Conservation (phyloP, 1,139 yeast species). For the Debaryomyces psychrophilus region DNA sequence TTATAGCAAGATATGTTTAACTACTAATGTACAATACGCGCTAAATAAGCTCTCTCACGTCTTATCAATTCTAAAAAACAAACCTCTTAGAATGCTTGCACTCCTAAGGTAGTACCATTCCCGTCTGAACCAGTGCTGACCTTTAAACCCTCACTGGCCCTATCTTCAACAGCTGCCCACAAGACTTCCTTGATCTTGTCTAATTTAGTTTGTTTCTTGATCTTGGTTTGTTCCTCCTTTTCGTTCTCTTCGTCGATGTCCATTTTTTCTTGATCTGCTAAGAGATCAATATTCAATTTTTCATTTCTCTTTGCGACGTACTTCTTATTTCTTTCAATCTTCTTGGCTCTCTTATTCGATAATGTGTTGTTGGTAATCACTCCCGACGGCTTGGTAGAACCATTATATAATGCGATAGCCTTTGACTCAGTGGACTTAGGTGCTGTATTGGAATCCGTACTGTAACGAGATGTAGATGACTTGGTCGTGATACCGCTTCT, state of each 20-base stretch:
- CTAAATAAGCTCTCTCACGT: constrained; percentile 3
- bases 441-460: constrained; percentile 32
- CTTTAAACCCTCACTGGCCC: constrained; percentile 43
- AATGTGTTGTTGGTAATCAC: constrained; percentile 60
- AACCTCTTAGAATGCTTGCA: constrained; percentile 50
- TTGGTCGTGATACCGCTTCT: constrained; percentile 47
- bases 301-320: constrained; percentile 62
- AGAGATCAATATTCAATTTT: constrained; percentile 50
- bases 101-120: constrained; percentile 85
- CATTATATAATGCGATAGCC: constrained; percentile 65
- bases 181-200: constrained; percentile 64
- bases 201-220: constrained; percentile 28
- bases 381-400: constrained; percentile 39
- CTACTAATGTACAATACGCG: constrained; percentile 8
- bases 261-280: constrained; percentile 51
- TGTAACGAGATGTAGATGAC: constrained; percentile 50
- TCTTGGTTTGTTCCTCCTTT: constrained; percentile 22
- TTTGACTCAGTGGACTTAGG: constrained; percentile 56
- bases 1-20: constrained; percentile 3
- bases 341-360: constrained; percentile 80
- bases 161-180: constrained; percentile 68
- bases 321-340: constrained; percentile 77
- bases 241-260: constrained; percentile 47
- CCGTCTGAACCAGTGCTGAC: constrained; percentile 58
- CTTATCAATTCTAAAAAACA: neutral